Evolutionary conservation across 371 early-diverging fungal genomes (phyloP).

Genomic region (Phascolomyces articulosus): DNA sequence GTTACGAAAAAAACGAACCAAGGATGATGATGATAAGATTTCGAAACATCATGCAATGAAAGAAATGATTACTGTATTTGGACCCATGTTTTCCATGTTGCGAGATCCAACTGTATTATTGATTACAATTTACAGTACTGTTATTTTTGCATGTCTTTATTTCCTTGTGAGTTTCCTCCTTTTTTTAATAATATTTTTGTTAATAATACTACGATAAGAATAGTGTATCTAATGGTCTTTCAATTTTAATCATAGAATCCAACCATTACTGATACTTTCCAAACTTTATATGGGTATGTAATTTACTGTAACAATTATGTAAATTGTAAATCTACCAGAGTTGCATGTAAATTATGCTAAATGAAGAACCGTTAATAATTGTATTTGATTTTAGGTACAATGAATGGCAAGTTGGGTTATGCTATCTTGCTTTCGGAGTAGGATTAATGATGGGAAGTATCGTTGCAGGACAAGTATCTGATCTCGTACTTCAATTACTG

Average conservation of each 20-base stretch:
- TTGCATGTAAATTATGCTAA: too few relatives aligned
- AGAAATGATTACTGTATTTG: conserved; percentile 11
- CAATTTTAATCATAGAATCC: too few relatives aligned
- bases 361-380: too few relatives aligned
- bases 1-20: conserved; percentile 9
- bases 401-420: conserved; percentile 42
- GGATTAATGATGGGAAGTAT: conserved; percentile 53
- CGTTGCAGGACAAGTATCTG: conserved; percentile 48
- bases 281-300: conserved; percentile 30
- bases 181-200: too few relatives aligned
- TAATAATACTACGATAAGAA: too few relatives aligned
- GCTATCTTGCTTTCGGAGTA: conserved; percentile 49
- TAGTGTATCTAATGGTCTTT: too few relatives aligned
- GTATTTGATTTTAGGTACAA: too few relatives aligned
- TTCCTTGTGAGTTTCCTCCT: conserved; percentile 27
- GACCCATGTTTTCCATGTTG: conserved; percentile 27
- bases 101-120: conserved; percentile 28
- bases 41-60: not conserved
- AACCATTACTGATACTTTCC: conserved; percentile 42
- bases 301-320: too few relatives aligned
- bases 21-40: not conserved
- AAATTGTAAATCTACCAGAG: too few relatives aligned
- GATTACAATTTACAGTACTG: conserved; percentile 29
- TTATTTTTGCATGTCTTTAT: conserved; percentile 32
- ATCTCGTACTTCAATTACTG: conserved; percentile 40